A percentile compares a stretch with the other conserved stretches of the same genome.
These are phyloP conservation scores for Raffaelea deltoideospora DNA, from an alignment of 2,329 filamentous ascomycete genomes.

Conservation along the genomic window DNA sequence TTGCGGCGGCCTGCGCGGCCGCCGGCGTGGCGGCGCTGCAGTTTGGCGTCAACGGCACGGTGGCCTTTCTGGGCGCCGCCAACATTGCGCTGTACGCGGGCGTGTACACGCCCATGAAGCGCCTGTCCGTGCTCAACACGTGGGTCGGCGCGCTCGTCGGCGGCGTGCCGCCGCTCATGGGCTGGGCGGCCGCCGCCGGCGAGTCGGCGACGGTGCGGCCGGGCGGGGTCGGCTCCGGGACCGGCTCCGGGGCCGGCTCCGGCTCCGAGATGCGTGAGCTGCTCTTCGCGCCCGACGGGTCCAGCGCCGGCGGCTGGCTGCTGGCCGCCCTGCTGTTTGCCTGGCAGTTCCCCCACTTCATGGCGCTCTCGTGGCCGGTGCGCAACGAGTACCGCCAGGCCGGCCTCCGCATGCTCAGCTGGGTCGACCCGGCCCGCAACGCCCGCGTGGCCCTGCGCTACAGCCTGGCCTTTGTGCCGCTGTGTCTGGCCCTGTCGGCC, in stretches of 20 bases:
- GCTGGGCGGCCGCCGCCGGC: slow-evolving; percentile 88
- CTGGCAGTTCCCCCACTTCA: slow-evolving; percentile 99
- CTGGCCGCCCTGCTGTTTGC: slow-evolving; percentile 72
- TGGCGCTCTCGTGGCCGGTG: slow-evolving; percentile 79
- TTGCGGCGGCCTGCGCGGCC: slow-evolving; percentile 59
- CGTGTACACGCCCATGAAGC: slow-evolving; percentile 84
- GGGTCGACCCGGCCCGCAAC: slow-evolving; percentile 77
- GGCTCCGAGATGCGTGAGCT: slow-evolving; percentile 51
- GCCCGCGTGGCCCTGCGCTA: slow-evolving; percentile 79
- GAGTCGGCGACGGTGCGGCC: slow-evolving; percentile 56
- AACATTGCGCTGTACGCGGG: slow-evolving; percentile 88
- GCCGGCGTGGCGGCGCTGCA: slow-evolving; percentile 61
- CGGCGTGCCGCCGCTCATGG: slow-evolving; percentile 91
- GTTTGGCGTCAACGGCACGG: slow-evolving; percentile 86
- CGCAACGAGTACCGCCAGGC: slow-evolving; percentile 72
- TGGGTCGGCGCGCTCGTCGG: slow-evolving; percentile 91
- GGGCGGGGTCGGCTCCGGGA: slow-evolving; percentile 83
- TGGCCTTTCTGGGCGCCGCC: slow-evolving; percentile 65
- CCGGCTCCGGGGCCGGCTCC: slow-evolving; percentile 45
- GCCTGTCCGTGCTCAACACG: slow-evolving; percentile 73
- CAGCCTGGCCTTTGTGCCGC: slow-evolving; percentile 68
- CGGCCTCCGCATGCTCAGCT: slow-evolving; percentile 60
- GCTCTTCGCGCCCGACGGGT: slow-evolving; percentile 49
- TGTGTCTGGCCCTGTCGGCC: slow-evolving; percentile 68
- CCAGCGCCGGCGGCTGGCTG: slow-evolving; percentile 68